These are phyloP conservation scores for Coemansia sp. DNA, from an alignment of 192 early-diverging fungal genomes.

Conservation along the genomic window DNA sequence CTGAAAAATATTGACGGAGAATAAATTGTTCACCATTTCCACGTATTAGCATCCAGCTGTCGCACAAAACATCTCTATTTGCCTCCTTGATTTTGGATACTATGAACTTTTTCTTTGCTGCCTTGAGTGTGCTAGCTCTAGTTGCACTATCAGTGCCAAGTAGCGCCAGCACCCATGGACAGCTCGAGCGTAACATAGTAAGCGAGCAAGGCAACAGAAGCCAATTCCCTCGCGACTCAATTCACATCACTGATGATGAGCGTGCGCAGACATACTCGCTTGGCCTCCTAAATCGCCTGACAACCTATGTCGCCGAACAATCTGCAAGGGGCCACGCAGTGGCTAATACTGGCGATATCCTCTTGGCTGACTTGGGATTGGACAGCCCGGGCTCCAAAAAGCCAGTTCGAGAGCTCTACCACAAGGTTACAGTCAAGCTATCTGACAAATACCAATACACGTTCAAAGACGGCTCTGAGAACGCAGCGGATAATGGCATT, in stretches of 20 bases:
- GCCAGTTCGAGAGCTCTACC: constrained; percentile 14
- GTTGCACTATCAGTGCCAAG: neutral
- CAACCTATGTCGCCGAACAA: constrained; percentile 5
- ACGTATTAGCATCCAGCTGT: neutral
- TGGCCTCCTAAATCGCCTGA: constrained; percentile 13
- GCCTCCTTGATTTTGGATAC: neutral
- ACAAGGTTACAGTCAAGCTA: constrained; percentile 8
- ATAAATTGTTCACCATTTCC: neutral
- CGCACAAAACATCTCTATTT: neutral
- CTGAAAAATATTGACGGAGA: too few relatives aligned
- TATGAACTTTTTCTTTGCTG: neutral
- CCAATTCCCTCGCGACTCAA: neutral
- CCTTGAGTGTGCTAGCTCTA: neutral
- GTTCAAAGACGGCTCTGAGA: neutral
- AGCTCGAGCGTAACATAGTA: neutral
- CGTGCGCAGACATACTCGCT: constrained; percentile 14
- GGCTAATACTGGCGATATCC: constrained; percentile 8
- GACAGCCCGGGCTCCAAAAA: constrained; percentile 10
- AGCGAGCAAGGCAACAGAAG: neutral
- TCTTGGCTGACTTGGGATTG: constrained; percentile 19
- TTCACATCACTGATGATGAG: neutral
- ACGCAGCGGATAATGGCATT: constrained; percentile 1
- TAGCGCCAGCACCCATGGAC: neutral
- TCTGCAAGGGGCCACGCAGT: neutral
- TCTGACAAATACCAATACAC: constrained; percentile 14